Base-by-base conservation (phyloP, 164 flowering plant species). In the Akebia trifoliata region DNA sequence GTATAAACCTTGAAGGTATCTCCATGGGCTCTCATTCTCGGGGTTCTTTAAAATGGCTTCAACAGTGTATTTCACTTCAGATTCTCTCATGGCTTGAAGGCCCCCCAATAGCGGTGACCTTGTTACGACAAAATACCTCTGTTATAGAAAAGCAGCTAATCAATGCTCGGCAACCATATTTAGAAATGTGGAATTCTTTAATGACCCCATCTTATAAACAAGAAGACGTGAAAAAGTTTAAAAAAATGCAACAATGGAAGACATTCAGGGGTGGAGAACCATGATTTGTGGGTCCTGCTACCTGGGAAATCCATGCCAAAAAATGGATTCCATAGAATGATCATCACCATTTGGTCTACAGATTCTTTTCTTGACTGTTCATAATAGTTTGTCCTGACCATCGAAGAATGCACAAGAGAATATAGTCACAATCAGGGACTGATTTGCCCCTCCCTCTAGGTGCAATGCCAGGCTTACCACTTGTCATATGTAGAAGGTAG, bases 11-110 rank as follows among this genome's bases (percentile, higher is more conserved):
- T 82, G 69, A 30, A 94, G 89, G 76, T 90, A 94, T 70, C 95
- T 80, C 97, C 97, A 90, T 14, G 99, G 86, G 50, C 99, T 90
- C 69, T 94, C 99, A 38, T 94, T 94, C 25, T 77, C 87, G 7
- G 99, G 96, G 28, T 78, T 74, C 37, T 76, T 62, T 65, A 61
- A 35, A 69, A 94, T 90, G 68, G 97, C 90, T 37, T 84, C 68
- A 14, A 73, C 50, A 5, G 90, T 65, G 65, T 83, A 88, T 15
- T 34, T 58, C 37, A 85, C 93, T 79, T 94, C 97, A 29, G 90
- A 81, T 0, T 77, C 85, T 73, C 93, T 80, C 83, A 79, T 75
- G 56, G 83, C 77, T 55, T 76, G 57, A 26, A 88, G 74, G 54
- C 97, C 99, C 50, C 99, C 95, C 51, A 81, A 62, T 31, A 77